phyloP scores from a whole-genome alignment of 1,284 basidiomycete species.

The Afroboletus lepidellus region DNA sequence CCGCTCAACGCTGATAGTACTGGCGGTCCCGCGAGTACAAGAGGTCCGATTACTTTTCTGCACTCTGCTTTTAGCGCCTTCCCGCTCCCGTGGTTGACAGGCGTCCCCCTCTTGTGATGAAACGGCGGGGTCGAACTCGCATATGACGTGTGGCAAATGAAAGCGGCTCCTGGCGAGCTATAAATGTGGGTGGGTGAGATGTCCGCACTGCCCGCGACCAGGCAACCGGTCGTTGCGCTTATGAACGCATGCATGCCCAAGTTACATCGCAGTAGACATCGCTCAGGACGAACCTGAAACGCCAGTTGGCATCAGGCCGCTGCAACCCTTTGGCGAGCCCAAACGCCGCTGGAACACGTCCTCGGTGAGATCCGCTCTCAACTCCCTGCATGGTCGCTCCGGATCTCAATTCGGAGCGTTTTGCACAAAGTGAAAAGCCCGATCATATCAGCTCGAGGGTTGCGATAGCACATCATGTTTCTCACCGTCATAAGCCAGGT shows the following conservation, averaged over 20 bases:
- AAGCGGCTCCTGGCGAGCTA: not conserved
- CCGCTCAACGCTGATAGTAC: not conserved
- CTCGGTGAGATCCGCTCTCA: conserved; percentile 32
- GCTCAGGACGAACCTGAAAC: conserved; percentile 16
- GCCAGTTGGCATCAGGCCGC: conserved; percentile 7
- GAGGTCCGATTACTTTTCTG: conserved; percentile 5
- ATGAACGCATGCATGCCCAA: conserved; percentile 6
- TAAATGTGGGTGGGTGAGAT: not conserved
- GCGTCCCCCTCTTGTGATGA: not conserved
- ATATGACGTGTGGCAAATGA: conserved; percentile 6
- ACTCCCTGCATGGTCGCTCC: conserved; percentile 13
- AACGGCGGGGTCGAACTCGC: not conserved
- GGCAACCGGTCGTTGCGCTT: not conserved
- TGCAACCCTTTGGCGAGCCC: conserved; percentile 4
- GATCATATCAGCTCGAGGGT: conserved; percentile 20
- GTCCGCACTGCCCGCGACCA: not conserved
- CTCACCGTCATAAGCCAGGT: conserved; percentile 21
- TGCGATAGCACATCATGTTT: conserved; percentile 14
- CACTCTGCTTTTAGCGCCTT: not conserved
- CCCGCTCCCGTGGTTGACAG: not conserved
- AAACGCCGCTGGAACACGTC: conserved; percentile 25
- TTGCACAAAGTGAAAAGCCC: conserved; percentile 22
- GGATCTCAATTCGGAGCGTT: conserved; percentile 29
- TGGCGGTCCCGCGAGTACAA: conserved; percentile 14
- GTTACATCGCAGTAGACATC: conserved; percentile 13